Base-by-base conservation (phyloP, 495 filamentous ascomycete species). In the Lepidopterella palustris region DNA sequence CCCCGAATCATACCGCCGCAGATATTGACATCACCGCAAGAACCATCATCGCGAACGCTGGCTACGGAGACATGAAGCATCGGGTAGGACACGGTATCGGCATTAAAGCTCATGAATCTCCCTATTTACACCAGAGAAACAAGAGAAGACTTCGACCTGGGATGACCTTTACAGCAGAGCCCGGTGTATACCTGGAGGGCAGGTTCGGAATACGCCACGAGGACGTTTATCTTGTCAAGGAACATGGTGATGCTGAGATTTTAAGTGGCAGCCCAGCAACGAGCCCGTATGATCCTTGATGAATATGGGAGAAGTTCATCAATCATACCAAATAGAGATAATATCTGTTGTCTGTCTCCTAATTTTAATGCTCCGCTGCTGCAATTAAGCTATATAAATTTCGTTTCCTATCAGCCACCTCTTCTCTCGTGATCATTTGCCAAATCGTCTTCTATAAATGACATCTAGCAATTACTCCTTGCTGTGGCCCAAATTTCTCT, bases 51-150 rank as follows among this genome's bases (percentile, higher is more conserved):
- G 67, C 67, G 6, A 66, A 70, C 8, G 78, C 79, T 1, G 80
- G 79, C 0, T 82, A 82, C 57, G 79, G 75, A 1, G 65, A 71
- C 24, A 71, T 68, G 0, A 80, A 79, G n/a, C 81, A 84, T 64
- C 76, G 81, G 1, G 70, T 82, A 2, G 79, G 80, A 6, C 81
- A 84, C 52, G 77, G 80, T 5, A 79, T 82, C 28, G 81, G 80
- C 5, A 82, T 84, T 28, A 84, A 82, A 70, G 78, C 78, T 4
- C 78, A 82, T 61, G 80, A 81, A 64, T 78, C 75, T 39, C 80
- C 80, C 0, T 82, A 82, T 61, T 66, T 84, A 45, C 79, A 82
- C 60, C 75, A 82, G 55, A 79, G 79, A 48, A 82, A 82, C 58
- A 57, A 60, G 21, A 68, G 66, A 1, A 55, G 61, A 13, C 68